These are phyloP conservation scores for Auriscalpium vulgare DNA, from an alignment of 768 basidiomycete genomes.

Conservation along the genomic window DNA sequence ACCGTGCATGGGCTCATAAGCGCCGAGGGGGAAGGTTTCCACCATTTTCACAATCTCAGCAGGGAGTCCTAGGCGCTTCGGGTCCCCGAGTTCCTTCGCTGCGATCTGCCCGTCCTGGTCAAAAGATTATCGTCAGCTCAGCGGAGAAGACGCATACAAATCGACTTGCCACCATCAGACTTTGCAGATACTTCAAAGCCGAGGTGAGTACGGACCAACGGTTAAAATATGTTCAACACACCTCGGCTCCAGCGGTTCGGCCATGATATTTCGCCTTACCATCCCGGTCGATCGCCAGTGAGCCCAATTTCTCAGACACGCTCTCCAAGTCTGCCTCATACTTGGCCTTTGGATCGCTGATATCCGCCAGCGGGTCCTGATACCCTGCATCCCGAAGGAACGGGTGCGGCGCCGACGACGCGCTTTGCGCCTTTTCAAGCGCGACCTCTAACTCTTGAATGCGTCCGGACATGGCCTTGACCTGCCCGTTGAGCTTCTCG, in stretches of 20 bases:
- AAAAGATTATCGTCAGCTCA: background rate
- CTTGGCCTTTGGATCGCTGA: background rate
- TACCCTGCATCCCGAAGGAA: background rate
- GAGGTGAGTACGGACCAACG: background rate
- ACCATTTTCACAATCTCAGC: slow-evolving; percentile 35
- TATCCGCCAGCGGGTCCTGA: background rate
- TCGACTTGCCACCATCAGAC: slow-evolving; percentile 9
- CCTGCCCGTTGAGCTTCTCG: slow-evolving; percentile 38
- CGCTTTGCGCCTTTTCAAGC: slow-evolving; percentile 23
- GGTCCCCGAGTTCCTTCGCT: slow-evolving; percentile 6
- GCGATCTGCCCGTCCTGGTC: no score
- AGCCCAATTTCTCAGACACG: slow-evolving; percentile 35
- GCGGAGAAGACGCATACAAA: background rate
- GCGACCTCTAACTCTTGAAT: slow-evolving; percentile 40
- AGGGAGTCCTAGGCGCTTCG: slow-evolving; percentile 29
- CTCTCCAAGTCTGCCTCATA: slow-evolving; percentile 18
- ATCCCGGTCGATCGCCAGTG: slow-evolving; percentile 39
- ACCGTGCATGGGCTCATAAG: slow-evolving; percentile 30
- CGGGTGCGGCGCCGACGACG: background rate
- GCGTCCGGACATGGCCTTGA: slow-evolving; percentile 32
- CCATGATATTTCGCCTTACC: slow-evolving; percentile 46
- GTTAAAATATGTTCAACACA: slow-evolving; percentile 12
- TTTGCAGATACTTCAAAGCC: slow-evolving; percentile 15
- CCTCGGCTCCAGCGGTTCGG: slow-evolving; percentile 42
- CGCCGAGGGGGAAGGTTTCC: slow-evolving; percentile 42